These are phyloP conservation scores for Didymellaceae sp. DNA, from an alignment of 2,329 filamentous ascomycete species.

Conservation along the genomic window DNA sequence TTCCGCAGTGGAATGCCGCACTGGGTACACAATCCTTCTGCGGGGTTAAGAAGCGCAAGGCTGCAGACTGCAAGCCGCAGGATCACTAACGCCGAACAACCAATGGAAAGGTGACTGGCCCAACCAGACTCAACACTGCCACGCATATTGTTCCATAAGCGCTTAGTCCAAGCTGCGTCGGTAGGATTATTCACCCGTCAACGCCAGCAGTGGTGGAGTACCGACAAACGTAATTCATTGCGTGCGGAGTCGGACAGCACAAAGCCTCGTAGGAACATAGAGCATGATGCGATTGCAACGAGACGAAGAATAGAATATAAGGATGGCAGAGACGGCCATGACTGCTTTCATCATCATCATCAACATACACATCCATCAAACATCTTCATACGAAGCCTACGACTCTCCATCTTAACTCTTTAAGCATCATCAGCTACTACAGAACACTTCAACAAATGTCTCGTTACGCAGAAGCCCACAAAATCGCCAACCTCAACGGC, in stretches of 20 bases:
- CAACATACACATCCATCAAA: neutral
- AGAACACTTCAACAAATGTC: neutral
- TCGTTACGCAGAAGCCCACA: conserved; percentile 22
- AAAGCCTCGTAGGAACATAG: neutral
- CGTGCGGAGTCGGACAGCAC: neutral
- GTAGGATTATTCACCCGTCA: neutral
- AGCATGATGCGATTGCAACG: neutral
- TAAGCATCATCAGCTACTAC: neutral
- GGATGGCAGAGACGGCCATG: neutral
- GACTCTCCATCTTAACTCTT: neutral
- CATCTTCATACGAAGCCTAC: neutral
- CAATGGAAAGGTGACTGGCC: neutral
- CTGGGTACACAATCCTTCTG: neutral
- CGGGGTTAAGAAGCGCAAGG: neutral
- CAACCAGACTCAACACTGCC: neutral
- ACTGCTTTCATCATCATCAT: neutral
- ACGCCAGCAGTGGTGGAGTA: neutral
- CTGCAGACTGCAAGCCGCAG: neutral
- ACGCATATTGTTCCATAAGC: neutral
- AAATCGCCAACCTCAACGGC: conserved; percentile 25
- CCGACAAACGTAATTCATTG: neutral
- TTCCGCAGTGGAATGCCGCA: neutral
- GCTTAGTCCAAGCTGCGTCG: neutral
- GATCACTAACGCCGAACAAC: neutral
- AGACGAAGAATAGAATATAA: neutral